Conservation (phyloP, 768 basidiomycete species). For the Cystofilobasidium ferigula region DNA sequence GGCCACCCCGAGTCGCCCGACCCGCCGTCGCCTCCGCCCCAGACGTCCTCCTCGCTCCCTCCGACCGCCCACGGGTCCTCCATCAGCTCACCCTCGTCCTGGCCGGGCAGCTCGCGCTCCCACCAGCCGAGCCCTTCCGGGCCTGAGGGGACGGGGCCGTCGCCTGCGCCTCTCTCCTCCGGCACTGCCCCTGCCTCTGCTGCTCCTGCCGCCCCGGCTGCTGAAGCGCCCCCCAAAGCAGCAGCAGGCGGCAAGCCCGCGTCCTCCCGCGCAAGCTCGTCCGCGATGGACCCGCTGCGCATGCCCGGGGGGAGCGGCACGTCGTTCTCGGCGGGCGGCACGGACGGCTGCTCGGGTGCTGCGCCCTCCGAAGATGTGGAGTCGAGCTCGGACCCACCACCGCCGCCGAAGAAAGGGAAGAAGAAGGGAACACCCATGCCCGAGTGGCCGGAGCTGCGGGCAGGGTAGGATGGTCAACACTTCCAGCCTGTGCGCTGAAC, state of each 20-base stretch:
- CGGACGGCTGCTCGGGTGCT: background rate
- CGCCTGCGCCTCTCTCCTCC: no score
- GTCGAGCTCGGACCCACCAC: constrained; percentile 13
- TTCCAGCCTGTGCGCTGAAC: no score
- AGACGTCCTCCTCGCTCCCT: background rate
- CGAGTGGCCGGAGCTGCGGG: constrained; percentile 11
- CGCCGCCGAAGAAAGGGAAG: constrained; percentile 24
- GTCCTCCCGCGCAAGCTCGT: background rate
- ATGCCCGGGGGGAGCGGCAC: constrained; percentile 13
- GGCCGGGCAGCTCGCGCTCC: background rate
- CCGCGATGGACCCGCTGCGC: background rate
- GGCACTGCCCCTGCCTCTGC: no score
- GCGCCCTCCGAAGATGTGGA: background rate
- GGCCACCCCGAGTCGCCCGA: background rate
- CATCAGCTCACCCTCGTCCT: background rate
- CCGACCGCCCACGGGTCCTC: background rate
- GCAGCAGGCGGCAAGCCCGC: no score
- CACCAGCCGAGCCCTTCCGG: background rate
- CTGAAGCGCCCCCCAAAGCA: no score
- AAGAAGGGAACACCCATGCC: constrained; percentile 9
- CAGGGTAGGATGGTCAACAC: constrained; percentile 35
- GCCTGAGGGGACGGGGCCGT: background rate
- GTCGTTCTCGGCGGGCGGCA: background rate
- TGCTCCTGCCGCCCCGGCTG: no score
- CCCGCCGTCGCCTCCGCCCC: background rate